phyloP scores from a whole-genome alignment of 2,329 filamentous ascomycete species.

The Sarocladiaceae sp. region DNA sequence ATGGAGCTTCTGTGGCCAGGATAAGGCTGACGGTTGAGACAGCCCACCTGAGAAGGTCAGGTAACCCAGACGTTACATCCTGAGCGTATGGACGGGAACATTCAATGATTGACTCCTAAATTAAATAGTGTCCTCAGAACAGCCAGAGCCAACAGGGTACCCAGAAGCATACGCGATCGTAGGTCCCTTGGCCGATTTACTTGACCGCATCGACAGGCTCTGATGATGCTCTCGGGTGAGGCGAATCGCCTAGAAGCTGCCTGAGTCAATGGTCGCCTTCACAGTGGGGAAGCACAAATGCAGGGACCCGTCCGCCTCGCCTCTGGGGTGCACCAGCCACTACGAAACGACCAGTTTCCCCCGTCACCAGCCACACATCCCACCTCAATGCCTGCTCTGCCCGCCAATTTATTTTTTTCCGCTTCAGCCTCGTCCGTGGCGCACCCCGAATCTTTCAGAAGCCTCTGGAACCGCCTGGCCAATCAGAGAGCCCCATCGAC shows the following conservation, averaged over 20 bases:
- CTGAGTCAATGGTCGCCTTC: not conserved
- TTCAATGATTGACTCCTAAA: too few relatives aligned
- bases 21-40: too few relatives aligned
- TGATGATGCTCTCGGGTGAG: not conserved
- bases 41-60: too few relatives aligned
- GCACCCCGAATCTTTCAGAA: conserved; percentile 16
- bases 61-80: too few relatives aligned
- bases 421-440: conserved; percentile 9
- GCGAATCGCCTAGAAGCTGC: conserved; percentile 3
- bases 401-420: not conserved
- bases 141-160: too few relatives aligned
- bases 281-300: not conserved
- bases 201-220: too few relatives aligned
- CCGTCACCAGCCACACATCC: not conserved
- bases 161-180: too few relatives aligned
- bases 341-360: not conserved
- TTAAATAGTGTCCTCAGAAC: too few relatives aligned
- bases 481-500: conserved; percentile 19
- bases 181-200: too few relatives aligned
- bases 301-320: conserved; percentile 8
- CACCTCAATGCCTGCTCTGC: not conserved
- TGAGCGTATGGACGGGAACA: too few relatives aligned
- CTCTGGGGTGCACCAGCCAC: conserved; percentile 3
- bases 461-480: conserved; percentile 19
- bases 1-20: too few relatives aligned